A percentile compares a stretch with the other conserved stretches of the same genome.
These are phyloP conservation scores for Neofusicoccum sp. DNA, from an alignment of 2,329 filamentous ascomycete genomes.

Conservation along the genomic window DNA sequence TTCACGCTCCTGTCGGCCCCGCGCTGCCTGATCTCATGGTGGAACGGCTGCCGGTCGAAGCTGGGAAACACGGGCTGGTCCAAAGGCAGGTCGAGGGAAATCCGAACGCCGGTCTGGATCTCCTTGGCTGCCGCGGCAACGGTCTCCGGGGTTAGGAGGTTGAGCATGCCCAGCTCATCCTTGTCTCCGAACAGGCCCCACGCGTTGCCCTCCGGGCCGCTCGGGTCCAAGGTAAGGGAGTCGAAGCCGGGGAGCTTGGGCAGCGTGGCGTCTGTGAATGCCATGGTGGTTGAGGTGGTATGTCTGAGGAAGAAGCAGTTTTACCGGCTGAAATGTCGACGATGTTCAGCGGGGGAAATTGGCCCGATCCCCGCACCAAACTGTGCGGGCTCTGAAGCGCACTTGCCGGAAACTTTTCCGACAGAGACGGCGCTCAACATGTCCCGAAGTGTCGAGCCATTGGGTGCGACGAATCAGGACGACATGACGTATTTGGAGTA, in stretches of 20 bases:
- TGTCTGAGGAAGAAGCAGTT: background rate
- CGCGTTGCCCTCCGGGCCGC: slow-evolving; percentile 56
- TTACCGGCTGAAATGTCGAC: background rate
- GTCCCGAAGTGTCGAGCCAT: too few species aligned
- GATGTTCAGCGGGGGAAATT: background rate
- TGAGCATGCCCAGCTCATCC: slow-evolving; percentile 59
- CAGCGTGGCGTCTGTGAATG: slow-evolving; percentile 22
- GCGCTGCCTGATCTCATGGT: slow-evolving; percentile 33
- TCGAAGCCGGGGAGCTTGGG: slow-evolving; percentile 43
- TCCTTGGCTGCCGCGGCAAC: slow-evolving; percentile 48
- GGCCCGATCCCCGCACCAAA: background rate
- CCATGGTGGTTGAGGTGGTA: background rate
- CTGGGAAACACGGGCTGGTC: slow-evolving; percentile 43
- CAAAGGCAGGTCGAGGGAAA: slow-evolving; percentile 45
- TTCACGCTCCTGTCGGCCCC: slow-evolving; percentile 37
- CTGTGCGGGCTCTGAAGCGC: too few species aligned
- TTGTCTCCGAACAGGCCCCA: slow-evolving; percentile 58
- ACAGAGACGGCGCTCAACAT: too few species aligned
- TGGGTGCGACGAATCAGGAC: too few species aligned
- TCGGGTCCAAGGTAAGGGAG: slow-evolving; percentile 52
- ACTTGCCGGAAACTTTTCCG: slow-evolving; percentile 4
- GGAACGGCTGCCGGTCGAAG: slow-evolving; percentile 37
- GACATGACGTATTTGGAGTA: too few species aligned
- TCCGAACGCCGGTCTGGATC: slow-evolving; percentile 46
- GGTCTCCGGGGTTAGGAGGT: slow-evolving; percentile 54